A percentile compares a stretch with the other conserved stretches of the same genome.
These are phyloP conservation scores for Taphrina pruni DNA, from an alignment of 1,139 yeast species.

Conservation along the genomic window DNA sequence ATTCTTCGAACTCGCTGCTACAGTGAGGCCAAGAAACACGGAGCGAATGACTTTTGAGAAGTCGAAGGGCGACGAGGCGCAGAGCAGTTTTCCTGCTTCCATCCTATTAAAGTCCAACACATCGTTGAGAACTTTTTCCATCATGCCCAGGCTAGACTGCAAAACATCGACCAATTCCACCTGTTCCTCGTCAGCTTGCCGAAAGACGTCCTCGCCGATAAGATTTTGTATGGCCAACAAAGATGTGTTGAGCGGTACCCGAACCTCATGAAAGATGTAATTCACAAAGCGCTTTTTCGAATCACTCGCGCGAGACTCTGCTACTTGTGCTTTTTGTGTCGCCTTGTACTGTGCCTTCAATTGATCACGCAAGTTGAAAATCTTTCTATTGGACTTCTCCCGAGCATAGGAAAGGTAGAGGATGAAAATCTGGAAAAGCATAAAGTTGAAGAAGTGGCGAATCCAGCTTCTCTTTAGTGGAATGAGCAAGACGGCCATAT, in stretches of 20 bases:
- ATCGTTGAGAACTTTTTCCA: slow-evolving; percentile 39
- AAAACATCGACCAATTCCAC: slow-evolving; percentile 36
- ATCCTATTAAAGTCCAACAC: slow-evolving; percentile 40
- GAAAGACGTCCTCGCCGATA: slow-evolving; percentile 37
- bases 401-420: slow-evolving; percentile 29
- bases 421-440: slow-evolving; percentile 25
- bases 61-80: slow-evolving; percentile 34
- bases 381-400: slow-evolving; percentile 33
- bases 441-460: slow-evolving; percentile 32
- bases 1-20: slow-evolving; percentile 28
- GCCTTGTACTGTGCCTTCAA: slow-evolving; percentile 38
- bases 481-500: slow-evolving; percentile 21
- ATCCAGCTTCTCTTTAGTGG: slow-evolving; percentile 22
- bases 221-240: slow-evolving; percentile 29
- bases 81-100: slow-evolving; percentile 40
- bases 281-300: slow-evolving; percentile 38
- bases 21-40: slow-evolving; percentile 25
- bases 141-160: slow-evolving; percentile 38
- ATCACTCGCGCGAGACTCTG: slow-evolving; percentile 36
- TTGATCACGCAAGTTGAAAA: slow-evolving; percentile 30
- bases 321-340: slow-evolving; percentile 37
- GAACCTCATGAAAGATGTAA: slow-evolving; percentile 39
- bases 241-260: slow-evolving; percentile 39
- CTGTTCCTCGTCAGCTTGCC: slow-evolving; percentile 27
- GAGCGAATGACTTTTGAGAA: slow-evolving; percentile 35